A percentile compares a stretch with the other conserved stretches of the same genome.
Evolutionary conservation across 1,284 basidiomycete species (phyloP).

Genomic region (Ustilago sp.): DNA sequence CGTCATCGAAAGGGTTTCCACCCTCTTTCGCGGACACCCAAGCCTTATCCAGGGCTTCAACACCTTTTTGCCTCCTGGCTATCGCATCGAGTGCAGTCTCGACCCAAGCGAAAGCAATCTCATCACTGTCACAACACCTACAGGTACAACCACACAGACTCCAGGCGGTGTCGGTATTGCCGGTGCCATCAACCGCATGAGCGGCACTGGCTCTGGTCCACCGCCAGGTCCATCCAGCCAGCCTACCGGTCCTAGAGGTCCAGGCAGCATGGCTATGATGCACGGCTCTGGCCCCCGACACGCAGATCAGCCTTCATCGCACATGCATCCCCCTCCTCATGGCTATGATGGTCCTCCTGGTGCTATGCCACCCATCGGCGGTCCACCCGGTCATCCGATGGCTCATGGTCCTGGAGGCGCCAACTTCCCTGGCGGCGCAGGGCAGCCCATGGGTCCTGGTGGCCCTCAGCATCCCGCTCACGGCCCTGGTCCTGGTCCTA

Average conservation of each 20-base stretch:
- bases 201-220: conserved; percentile 26
- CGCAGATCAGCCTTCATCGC: conserved; percentile 41
- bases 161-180: conserved; percentile 69
- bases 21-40: conserved; percentile 92
- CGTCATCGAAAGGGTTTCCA: conserved; percentile 95
- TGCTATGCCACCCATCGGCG: conserved; percentile 37
- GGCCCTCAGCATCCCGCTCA: conserved; percentile 41
- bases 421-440: conserved; percentile 29
- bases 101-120: conserved; percentile 76
- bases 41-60: conserved; percentile 98
- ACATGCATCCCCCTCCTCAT: conserved; percentile 47
- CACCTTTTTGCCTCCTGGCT: conserved; percentile 95
- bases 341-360: conserved; percentile 34
- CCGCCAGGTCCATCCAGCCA: conserved; percentile 31
- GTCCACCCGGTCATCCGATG: conserved; percentile 39
- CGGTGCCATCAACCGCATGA: conserved; percentile 67
- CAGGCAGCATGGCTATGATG: conserved; percentile 44
- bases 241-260: conserved; percentile 31
- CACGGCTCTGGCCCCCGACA: conserved; percentile 46
- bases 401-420: conserved; percentile 24
- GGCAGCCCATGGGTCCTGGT: conserved; percentile 38
- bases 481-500: conserved; percentile 38
- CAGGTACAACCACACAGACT: conserved; percentile 78
- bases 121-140: conserved; percentile 94
- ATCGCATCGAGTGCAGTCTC: conserved; percentile 89